Percentiles rank a stretch among this genome's conserved stretches.
phyloP scores from a whole-genome alignment of 345 rosid species.

The sweet orange (Citrus sinensis) region DVS_A1.0 CM039169.1:30689001-30689500 shows the following conservation, averaged over 20 bases:
- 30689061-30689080: conserved; percentile 85
- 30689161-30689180: conserved; percentile 56
- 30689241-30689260: neutral
- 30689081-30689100: conserved; percentile 97
- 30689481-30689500: neutral
- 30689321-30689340: neutral
- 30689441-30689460: neutral
- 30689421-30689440: neutral
- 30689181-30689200: neutral
- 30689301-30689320: neutral
- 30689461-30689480: neutral
- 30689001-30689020: neutral
- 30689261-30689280: neutral
- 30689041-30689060: conserved; percentile 72
- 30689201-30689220: neutral
- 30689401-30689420: neutral
- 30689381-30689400: neutral
- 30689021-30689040: conserved; percentile 1
- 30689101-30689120: conserved; percentile 91
- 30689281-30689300: neutral
- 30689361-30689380: neutral
- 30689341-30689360: neutral
- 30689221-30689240: neutral
- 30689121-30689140: conserved; percentile 93
- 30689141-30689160: conserved; percentile 90